Evolutionary conservation across 108 stramenopile species (phyloP).

Genomic region (Asterionellopsis glacialis): DNA sequence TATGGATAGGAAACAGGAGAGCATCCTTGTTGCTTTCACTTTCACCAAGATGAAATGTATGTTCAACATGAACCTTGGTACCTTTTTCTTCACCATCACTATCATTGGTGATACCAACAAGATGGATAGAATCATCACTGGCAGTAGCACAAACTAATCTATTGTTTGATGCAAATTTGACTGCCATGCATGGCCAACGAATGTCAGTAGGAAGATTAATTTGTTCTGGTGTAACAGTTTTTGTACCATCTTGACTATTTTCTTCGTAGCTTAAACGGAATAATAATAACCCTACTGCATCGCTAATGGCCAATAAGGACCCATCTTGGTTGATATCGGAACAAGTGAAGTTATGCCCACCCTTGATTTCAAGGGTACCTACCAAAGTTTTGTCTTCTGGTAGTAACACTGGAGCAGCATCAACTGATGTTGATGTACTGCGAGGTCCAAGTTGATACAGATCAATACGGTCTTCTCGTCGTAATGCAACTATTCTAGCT

Average conservation of each 20-base stretch:
- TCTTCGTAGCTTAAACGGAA: conserved; percentile 35
- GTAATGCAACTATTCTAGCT: conserved; percentile 48
- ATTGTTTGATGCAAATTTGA: conserved; percentile 23
- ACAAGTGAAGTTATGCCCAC: conserved; percentile 45
- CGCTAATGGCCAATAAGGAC: conserved; percentile 43
- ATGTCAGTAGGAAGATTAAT: conserved; percentile 22
- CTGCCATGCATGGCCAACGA: conserved; percentile 22
- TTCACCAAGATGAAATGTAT: background rate
- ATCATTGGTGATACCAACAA: conserved; percentile 19
- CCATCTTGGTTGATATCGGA: conserved; percentile 53
- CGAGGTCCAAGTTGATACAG: conserved; percentile 42
- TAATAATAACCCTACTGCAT: conserved; percentile 34
- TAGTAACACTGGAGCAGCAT: conserved; percentile 17
- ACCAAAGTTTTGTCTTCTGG: conserved; percentile 49
- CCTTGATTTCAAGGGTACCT: conserved; percentile 54
- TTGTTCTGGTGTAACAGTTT: conserved; percentile 32
- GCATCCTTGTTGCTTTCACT: background rate
- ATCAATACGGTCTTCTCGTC: conserved; percentile 48
- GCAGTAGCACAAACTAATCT: conserved; percentile 36
- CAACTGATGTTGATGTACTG: background rate
- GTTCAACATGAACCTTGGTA: conserved; percentile 9
- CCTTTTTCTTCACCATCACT: background rate
- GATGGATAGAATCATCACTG: conserved; percentile 27
- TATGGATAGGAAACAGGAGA: conserved; percentile 2
- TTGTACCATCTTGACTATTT: conserved; percentile 16